Percentiles rank a stretch among this genome's conserved stretches.
Conservation (phyloP, 164 flowering plant species). For the Vitis cinerea region DNA sequence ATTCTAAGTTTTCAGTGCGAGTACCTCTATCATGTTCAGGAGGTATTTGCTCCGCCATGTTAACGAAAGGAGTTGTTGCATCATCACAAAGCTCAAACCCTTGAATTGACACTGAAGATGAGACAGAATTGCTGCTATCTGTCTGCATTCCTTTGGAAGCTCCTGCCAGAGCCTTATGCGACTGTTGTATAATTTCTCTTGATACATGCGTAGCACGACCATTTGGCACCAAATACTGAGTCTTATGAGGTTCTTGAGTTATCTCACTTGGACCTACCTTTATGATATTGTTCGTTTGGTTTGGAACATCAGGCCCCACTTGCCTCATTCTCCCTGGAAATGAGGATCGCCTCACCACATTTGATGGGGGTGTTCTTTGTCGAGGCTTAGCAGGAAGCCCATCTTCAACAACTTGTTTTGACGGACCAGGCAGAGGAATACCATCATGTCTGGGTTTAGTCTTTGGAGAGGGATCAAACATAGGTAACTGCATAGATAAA, state of each 20-base stretch:
- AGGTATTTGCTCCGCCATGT: conserved; percentile 23
- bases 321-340: conserved; percentile 52
- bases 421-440: conserved; percentile 53
- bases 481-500: conserved; percentile 53
- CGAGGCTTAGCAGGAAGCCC: conserved; percentile 48
- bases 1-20: conserved; percentile 28
- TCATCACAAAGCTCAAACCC: conserved; percentile 45
- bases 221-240: conserved; percentile 22
- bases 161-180: conserved; percentile 26
- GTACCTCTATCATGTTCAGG: conserved; percentile 25
- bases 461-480: conserved; percentile 64
- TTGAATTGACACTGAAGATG: conserved; percentile 62
- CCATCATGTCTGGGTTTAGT: conserved; percentile 66
- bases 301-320: conserved; percentile 34
- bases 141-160: conserved; percentile 40
- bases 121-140: conserved; percentile 55
- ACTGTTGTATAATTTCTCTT: conserved; percentile 21
- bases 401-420: conserved; percentile 57
- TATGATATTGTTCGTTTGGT: conserved; percentile 13
- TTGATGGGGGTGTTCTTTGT: conserved; percentile 62
- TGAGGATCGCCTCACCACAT: conserved; percentile 50
- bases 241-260: conserved; percentile 33
- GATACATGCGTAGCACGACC: conserved; percentile 14
- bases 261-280: conserved; percentile 31
- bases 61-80: conserved; percentile 35